Evolutionary conservation across 805 yeast species (phyloP), one percentile per base, ranked within the genome.

Genomic region (Millerozyma acaciae): DNA sequence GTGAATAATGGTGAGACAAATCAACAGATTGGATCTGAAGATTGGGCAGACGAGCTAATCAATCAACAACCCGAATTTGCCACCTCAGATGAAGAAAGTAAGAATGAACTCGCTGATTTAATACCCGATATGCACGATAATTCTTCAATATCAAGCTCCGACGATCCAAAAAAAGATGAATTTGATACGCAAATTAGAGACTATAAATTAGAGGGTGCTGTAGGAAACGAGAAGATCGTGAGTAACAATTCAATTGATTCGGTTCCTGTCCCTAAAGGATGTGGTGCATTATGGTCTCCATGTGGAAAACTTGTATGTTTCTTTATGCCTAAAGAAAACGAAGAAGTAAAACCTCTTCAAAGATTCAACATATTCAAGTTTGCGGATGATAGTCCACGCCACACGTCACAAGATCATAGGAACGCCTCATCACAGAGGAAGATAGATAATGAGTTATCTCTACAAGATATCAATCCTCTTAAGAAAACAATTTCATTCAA

Each of bases 241-340:
- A 28, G 15, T 18, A 21, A 20, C 14, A 17, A 28, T 20, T 13
- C 25, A 6, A 73, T 78, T 48, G 95, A 86, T 50, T 80, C 86
- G 25, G 85, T 95, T 0, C 97, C 97, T 0, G 72, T 89, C 9
- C 96, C 97, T 0, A 88, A 85, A 50, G 93, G 88, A 7, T 89
- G 96, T 62, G 96, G 96, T 7, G 96, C 95, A 0, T 65, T 76
- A 1, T 89, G 96, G 96, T 70, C 94, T 0, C 71, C 77, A 8
- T 72, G 76, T 3, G 96, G 96, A 0, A 76, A 76, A 38, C 62
- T 89, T 32, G 81, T 89, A 1, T 85, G 95, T 50, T 89, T 89
- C 48, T 87, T 86, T 57, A 73, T 81, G 7, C 78, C 82, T 0
- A 75, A 74, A 31, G 31, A 37, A 4, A 34, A 38, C 20, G 68